These are phyloP conservation scores for Blastocystis sp. DNA, from an alignment of 352 stramenopile species.

Conservation along the genomic window DNA sequence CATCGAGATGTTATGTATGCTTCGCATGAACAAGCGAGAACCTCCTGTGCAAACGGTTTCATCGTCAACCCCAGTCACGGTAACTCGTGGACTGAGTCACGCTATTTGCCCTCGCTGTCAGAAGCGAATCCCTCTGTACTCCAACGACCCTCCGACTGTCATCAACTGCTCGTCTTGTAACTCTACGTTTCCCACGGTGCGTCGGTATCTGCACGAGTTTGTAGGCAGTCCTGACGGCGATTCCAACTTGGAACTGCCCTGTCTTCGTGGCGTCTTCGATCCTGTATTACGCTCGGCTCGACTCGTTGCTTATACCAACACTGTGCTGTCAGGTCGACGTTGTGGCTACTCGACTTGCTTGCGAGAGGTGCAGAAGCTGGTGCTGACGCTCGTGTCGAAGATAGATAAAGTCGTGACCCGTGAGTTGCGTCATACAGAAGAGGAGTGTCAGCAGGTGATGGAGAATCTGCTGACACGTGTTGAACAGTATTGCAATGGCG, in stretches of 20 bases:
- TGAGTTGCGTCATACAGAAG: neutral
- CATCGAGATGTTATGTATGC: neutral
- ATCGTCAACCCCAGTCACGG: neutral
- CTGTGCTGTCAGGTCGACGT: slow-evolving; percentile 4
- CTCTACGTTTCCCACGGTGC: neutral
- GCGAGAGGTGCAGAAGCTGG: slow-evolving; percentile 9
- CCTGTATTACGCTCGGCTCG: neutral
- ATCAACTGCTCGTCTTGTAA: neutral
- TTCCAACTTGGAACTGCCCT: slow-evolving; percentile 15
- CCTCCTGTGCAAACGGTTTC: neutral
- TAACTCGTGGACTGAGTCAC: neutral
- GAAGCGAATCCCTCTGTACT: slow-evolving; percentile 16
- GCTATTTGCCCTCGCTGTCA: slow-evolving; percentile 16
- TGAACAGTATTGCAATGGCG: slow-evolving; percentile 5
- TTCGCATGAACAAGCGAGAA: neutral
- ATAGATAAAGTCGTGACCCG: neutral
- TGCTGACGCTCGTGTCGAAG: neutral
- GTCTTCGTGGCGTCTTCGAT: slow-evolving; percentile 14
- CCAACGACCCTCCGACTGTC: neutral
- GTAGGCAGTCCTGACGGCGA: neutral
- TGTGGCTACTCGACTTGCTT: neutral
- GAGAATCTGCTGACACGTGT: neutral
- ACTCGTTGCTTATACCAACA: neutral
- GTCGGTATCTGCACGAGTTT: slow-evolving; percentile 2
- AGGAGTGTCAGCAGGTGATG: slow-evolving; percentile 16